Base-by-base conservation (phyloP, 106 monocot species). In the Amphibolis antarctica region DNA sequence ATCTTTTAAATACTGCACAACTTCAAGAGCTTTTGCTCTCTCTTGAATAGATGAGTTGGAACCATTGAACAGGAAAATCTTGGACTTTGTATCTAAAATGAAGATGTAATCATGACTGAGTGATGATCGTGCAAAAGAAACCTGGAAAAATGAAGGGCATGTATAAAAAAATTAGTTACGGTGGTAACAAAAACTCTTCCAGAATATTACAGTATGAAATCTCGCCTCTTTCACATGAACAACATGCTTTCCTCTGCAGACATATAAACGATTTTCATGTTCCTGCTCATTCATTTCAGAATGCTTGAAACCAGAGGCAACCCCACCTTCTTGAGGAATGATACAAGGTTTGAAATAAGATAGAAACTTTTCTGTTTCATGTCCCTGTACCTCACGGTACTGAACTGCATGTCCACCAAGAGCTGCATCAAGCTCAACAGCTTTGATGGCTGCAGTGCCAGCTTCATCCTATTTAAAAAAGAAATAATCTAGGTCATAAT, bases 271-370 rank as follows among this genome's bases (percentile, higher is more conserved):
- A 31, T 63, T 71, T 24, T 67, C 51, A 67, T 78, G 63, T 63
- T 77, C 73, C 6, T 44, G 59, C 22, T 82, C 63, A 59, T 82
- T 78, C 7, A 74, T 58, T 64, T 74, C 77, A 45, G 74, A 17
- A 63, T 75, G 77, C 74, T 74, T 82, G 70, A 82, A 78, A 14
- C 71, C 74, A 56, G 74, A 82, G 27, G 71, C 70, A 54, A 71
- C 57, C 9, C 82, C 82, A 55, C 82, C 77, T 55, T 59, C 65
- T 60, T 71, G 78, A 19, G 82, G 82, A 63, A 82, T 82, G 47
- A 82, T 82, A 48, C 82, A 82, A 1, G 82, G 77, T 75, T 82
- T 82, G 49, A 82, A 82, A 71, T 78, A 82, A 50, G 82, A 82
- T 17, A 82, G 62, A 42, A 78, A 78, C 56, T 78, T 82, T 62